A percentile compares a stretch with the other conserved stretches of the same genome.
Evolutionary conservation across 345 rosid genomes (phyloP).

Genomic region (Gynandropsis gynandra): DNA sequence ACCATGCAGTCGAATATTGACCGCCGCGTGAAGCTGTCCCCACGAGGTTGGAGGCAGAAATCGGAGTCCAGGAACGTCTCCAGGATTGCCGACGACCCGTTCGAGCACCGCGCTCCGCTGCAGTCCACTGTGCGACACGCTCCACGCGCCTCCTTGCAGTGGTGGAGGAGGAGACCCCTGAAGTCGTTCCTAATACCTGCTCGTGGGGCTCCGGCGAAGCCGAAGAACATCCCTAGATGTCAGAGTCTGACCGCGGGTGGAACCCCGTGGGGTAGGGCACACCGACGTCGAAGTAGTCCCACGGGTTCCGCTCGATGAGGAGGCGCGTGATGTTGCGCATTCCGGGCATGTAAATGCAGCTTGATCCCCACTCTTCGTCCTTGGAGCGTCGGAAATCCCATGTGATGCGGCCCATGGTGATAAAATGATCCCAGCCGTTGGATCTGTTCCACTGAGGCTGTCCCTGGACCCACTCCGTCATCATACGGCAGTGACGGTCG

Average conservation of each 20-base stretch:
- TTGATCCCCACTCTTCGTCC: conserved; percentile 83
- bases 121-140: conserved; percentile 65
- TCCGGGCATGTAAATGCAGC: conserved; percentile 67
- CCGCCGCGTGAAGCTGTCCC: conserved; percentile 89
- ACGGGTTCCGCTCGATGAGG: conserved; percentile 86
- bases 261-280: conserved; percentile 97
- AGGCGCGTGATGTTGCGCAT: conserved; percentile 94
- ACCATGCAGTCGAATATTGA: conserved; percentile 94
- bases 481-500: conserved; percentile 61
- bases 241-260: conserved; percentile 79
- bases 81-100: conserved; percentile 67
- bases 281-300: conserved; percentile 96
- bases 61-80: conserved; percentile 70
- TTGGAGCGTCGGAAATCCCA: conserved; percentile 93
- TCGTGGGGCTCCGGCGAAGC: conserved; percentile 90
- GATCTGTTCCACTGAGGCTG: conserved; percentile 64
- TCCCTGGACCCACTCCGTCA: conserved; percentile 55
- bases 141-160: conserved; percentile 50
- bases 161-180: conserved; percentile 51
- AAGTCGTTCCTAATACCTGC: conserved; percentile 56
- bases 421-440: conserved; percentile 89
- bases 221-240: conserved; percentile 61
- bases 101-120: conserved; percentile 46
- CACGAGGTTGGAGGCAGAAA: conserved; percentile 89
- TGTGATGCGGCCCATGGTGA: conserved; percentile 90